These are phyloP conservation scores for Euphrasia arctica DNA, from an alignment of 305 asterid species.

Conservation along the genomic window DNA sequence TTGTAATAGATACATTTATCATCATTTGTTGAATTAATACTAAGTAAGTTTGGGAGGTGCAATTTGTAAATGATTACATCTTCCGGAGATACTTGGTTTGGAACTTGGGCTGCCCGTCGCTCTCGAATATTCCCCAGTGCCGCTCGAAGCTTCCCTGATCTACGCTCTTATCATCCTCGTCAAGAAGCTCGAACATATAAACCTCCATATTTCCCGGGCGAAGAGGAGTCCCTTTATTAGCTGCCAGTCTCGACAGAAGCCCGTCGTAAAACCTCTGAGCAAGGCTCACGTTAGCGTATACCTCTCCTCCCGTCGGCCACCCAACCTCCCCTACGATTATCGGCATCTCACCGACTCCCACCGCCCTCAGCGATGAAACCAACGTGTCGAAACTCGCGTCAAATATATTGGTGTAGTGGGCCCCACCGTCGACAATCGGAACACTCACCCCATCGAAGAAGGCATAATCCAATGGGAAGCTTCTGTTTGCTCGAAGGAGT, in stretches of 20 bases:
- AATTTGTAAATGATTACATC: constrained; percentile 22
- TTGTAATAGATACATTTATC: too few species aligned
- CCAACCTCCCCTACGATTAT: constrained; percentile 95
- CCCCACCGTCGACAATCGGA: constrained; percentile 60
- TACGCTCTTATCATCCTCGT: constrained; percentile 85
- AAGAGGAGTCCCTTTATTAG: constrained; percentile 83
- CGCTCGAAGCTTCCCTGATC: constrained; percentile 93
- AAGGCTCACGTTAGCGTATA: constrained; percentile 46
- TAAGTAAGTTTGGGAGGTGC: too few species aligned
- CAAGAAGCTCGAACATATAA: constrained; percentile 86
- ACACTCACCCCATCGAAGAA: constrained; percentile 77
- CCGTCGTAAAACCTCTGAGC: constrained; percentile 84
- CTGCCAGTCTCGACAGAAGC: constrained; percentile 73
- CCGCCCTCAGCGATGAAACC: constrained; percentile 80
- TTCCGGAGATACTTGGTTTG: constrained; percentile 69
- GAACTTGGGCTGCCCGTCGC: constrained; percentile 96
- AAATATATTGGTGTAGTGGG: constrained; percentile 70
- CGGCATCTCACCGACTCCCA: constrained; percentile 53
- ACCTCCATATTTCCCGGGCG: constrained; percentile 85
- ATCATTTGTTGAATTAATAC: too few species aligned
- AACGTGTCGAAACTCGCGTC: constrained; percentile 94
- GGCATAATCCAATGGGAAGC: constrained; percentile 41
- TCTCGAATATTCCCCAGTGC: constrained; percentile 92
- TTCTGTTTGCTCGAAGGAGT: constrained; percentile 38
- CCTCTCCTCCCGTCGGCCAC: constrained; percentile 88